These are phyloP conservation scores for Aspergillus pseudoviridinutans DNA, from an alignment of 2,329 filamentous ascomycete genomes.

Conservation along the genomic window DNA sequence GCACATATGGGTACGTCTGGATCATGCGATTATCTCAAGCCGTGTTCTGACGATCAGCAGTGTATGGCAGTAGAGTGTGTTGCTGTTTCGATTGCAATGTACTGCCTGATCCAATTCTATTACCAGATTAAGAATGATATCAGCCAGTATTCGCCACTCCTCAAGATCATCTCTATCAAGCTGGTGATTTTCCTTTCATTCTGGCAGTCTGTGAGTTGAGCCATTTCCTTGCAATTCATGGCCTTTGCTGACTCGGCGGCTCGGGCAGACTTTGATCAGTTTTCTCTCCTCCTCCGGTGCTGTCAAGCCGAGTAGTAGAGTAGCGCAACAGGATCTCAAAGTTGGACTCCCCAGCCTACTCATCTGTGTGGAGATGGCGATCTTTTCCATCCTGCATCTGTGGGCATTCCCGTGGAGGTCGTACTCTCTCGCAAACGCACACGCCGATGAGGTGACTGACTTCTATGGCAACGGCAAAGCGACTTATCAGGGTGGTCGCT, in stretches of 20 bases:
- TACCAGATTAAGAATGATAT: constrained; percentile 68
- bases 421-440: constrained; percentile 55
- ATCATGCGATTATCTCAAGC: constrained; percentile 4
- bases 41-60: constrained; percentile 31
- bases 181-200: constrained; percentile 88
- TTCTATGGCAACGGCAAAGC: constrained; percentile 44
- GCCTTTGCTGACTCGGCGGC: neutral
- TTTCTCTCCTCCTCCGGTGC: constrained; percentile 60
- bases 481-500: constrained; percentile 59
- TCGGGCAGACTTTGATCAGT: constrained; percentile 51
- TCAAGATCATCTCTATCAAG: constrained; percentile 84
- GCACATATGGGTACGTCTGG: constrained; percentile 70
- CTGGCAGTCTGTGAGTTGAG: constrained; percentile 62
- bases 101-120: constrained; percentile 84
- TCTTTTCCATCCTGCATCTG: constrained; percentile 73
- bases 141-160: constrained; percentile 64
- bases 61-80: constrained; percentile 64
- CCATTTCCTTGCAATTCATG: neutral
- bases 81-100: constrained; percentile 81
- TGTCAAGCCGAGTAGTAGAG: constrained; percentile 57
- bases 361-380: constrained; percentile 79
- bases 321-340: constrained; percentile 72
- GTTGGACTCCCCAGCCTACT: constrained; percentile 75
- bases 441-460: constrained; percentile 42
- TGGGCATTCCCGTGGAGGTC: constrained; percentile 77